Evolutionary conservation across 768 basidiomycete species (phyloP), one percentile per base, ranked within the genome.

Genomic region (Boletus patriciae): DNA sequence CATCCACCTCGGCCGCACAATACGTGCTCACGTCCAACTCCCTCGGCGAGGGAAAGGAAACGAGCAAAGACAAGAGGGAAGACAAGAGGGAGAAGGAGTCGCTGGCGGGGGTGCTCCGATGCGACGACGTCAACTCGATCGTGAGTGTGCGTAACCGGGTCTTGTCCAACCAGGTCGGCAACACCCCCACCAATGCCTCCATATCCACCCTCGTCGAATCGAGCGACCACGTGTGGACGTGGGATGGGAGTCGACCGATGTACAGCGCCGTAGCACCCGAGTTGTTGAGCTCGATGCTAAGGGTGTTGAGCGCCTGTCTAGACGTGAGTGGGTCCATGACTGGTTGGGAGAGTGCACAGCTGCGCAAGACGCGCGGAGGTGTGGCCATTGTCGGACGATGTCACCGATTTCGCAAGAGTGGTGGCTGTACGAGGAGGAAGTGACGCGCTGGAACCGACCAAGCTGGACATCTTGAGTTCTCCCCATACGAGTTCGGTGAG

Each of bases 101-200:
- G 52, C 59, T 63, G 4, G 63, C 55, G 0, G 64, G 62, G 3
- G 62, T 58, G 18, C 58, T 62, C 66, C 68, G 68, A 37, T 70
- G 68, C 2, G 68, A 66, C 12, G 66, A 68, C 4, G 65, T 67
- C 42, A n/a, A n/a, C n/a, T n/a, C n/a, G n/a, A n/a, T n/a, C n/a
- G n/a, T n/a, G n/a, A n/a, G n/a, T n/a, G n/a, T n/a, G n/a, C n/a
- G n/a, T n/a, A n/a, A n/a, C n/a, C n/a, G n/a, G n/a, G n/a, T n/a
- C n/a, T n/a, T n/a, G n/a, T n/a, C n/a, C n/a, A n/a, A n/a, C n/a
- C n/a, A n/a, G n/a, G n/a, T n/a, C n/a, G n/a, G n/a, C n/a, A n/a
- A n/a, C n/a, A n/a, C n/a, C n/a, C n/a, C n/a, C n/a, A n/a, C n/a
- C n/a, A n/a, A n/a, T n/a, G n/a, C n/a, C n/a, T n/a, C n/a, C n/a